phyloP scores from a whole-genome alignment of 805 yeast species.

The Starmerella kuoi region DNA sequence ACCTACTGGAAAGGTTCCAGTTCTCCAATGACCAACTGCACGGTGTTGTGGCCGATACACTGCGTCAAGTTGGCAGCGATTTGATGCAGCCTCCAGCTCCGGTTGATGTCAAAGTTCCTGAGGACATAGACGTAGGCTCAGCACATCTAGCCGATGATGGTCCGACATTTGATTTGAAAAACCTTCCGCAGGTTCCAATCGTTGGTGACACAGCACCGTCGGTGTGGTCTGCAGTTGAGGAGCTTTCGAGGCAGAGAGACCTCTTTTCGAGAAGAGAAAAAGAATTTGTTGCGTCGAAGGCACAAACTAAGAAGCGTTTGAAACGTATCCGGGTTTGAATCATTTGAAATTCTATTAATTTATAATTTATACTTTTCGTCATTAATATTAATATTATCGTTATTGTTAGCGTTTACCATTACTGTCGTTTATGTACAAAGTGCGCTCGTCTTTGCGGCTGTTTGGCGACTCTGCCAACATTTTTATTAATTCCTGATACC shows the following conservation, averaged over 20 bases:
- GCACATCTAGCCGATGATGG: constrained; percentile 18
- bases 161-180: constrained; percentile 13
- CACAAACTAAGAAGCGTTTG: constrained; percentile 17
- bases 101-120: constrained; percentile 2
- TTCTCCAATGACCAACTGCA: constrained; percentile 3
- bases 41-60: constrained; percentile 5
- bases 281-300: constrained; percentile 14
- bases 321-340: constrained; percentile 11
- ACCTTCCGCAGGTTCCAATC: constrained; percentile 17
- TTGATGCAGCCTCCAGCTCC: constrained; percentile 11
- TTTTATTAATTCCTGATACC: too few species aligned
- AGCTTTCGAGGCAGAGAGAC: constrained; percentile 8
- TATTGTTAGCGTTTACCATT: constrained; percentile 1
- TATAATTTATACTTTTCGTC: neutral
- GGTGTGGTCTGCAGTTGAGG: constrained; percentile 21
- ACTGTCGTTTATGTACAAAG: neutral
- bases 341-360: neutral
- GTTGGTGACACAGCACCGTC: constrained; percentile 21
- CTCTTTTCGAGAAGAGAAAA: constrained; percentile 6
- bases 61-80: constrained; percentile 13
- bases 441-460: too few species aligned
- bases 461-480: too few species aligned
- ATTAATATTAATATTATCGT: neutral
- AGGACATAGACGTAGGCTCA: neutral
- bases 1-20: too few species aligned